A percentile compares a stretch with the other conserved stretches of the same genome.
Conservation (phyloP, 148 eudicot species). For the Vaccinium darrowii region DNA sequence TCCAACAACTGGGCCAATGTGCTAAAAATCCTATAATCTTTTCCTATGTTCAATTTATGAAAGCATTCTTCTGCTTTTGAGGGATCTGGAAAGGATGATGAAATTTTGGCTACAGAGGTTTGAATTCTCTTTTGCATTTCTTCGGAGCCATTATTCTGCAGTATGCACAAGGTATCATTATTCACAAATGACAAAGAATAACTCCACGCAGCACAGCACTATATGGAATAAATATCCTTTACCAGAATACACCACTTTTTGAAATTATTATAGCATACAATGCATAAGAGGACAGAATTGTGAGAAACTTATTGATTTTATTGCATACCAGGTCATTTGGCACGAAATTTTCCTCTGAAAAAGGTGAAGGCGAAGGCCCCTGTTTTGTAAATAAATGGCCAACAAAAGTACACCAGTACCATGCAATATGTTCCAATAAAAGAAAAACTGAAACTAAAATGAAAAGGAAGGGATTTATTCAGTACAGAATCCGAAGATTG, state of each 20-base stretch:
- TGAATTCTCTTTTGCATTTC: conserved; percentile 47
- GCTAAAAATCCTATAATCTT: conserved; percentile 43
- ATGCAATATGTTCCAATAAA: neutral
- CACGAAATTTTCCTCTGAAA: neutral
- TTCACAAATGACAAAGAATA: neutral
- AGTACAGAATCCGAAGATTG: too few species aligned
- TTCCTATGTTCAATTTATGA: conserved; percentile 39
- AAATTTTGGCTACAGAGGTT: conserved; percentile 47
- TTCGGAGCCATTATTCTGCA: conserved; percentile 52
- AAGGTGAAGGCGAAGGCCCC: neutral
- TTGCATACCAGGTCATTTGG: neutral
- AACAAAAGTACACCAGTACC: neutral
- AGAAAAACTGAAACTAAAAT: neutral
- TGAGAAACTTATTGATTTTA: neutral
- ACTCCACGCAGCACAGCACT: neutral
- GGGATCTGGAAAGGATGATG: conserved; percentile 62
- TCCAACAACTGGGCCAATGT: conserved; percentile 48
- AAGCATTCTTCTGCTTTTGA: conserved; percentile 65
- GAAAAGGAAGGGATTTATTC: neutral
- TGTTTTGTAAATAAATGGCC: neutral
- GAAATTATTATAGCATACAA: neutral
- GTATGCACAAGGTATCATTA: conserved; percentile 4
- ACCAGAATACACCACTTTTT: conserved; percentile 2
- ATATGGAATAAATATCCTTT: neutral
- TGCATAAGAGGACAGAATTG: neutral